phyloP scores from a whole-genome alignment of 768 basidiomycete genomes.

The Mycena leptocephala region DNA sequence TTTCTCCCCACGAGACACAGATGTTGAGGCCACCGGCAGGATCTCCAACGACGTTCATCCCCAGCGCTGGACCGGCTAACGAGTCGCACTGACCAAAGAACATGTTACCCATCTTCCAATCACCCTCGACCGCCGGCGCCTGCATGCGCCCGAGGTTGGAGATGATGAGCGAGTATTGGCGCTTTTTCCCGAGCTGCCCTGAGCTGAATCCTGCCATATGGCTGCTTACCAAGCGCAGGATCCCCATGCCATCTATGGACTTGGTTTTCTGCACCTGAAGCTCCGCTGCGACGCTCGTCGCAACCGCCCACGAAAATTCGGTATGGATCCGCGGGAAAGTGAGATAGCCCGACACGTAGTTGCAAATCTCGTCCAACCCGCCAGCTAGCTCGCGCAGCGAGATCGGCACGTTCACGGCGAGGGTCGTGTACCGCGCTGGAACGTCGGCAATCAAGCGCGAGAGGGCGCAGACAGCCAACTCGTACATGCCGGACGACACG shows the following conservation, averaged over 20 bases:
- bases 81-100: conserved; percentile 47
- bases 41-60: conserved; percentile 46
- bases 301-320: conserved; percentile 51
- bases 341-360: conserved; percentile 46
- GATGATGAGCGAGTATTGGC: conserved; percentile 47
- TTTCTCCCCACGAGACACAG: conserved; percentile 44
- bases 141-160: conserved; percentile 57
- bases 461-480: conserved; percentile 28
- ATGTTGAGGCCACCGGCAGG: conserved; percentile 44
- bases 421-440: conserved; percentile 16
- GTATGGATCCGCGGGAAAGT: conserved; percentile 38
- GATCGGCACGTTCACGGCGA: conserved; percentile 45
- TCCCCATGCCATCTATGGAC: conserved; percentile 44
- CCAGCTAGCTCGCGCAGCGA: conserved; percentile 50
- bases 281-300: conserved; percentile 42
- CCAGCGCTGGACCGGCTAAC: conserved; percentile 44
- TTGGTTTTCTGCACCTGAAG: conserved; percentile 40
- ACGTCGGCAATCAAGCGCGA: conserved; percentile 31
- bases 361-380: conserved; percentile 49
- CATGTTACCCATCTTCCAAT: conserved; percentile 40
- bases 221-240: conserved; percentile 51
- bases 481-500: too few species aligned
- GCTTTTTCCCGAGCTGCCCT: conserved; percentile 51
- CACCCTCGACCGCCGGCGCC: not conserved
- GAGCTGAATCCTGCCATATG: conserved; percentile 45